phyloP scores from a whole-genome alignment of 176 grass and related monocot species.

The Eragrostis nindensis region DNA sequence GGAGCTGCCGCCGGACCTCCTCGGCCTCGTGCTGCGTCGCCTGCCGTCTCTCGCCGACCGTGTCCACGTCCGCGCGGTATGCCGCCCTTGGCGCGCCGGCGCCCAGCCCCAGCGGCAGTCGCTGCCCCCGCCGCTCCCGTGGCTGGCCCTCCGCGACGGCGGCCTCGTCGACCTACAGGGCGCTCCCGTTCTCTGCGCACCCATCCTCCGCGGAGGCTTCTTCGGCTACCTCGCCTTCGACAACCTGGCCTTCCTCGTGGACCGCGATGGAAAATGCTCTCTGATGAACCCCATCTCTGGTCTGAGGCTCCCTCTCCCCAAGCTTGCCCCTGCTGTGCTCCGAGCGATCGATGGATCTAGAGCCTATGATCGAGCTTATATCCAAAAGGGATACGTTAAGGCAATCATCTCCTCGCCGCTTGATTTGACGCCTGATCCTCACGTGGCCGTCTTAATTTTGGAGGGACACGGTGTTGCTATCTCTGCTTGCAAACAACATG shows the following conservation, averaged over 20 bases:
- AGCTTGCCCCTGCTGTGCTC: background rate
- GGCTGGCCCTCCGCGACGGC: no score
- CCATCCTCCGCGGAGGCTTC: background rate
- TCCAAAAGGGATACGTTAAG: no score
- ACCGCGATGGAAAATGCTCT: background rate
- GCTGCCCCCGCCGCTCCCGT: no score
- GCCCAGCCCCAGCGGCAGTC: no score
- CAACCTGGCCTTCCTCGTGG: background rate
- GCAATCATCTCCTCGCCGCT: background rate
- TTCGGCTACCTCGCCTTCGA: background rate
- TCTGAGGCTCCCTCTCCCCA: background rate
- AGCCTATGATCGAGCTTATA: no score
- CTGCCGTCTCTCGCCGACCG: constrained; percentile 13
- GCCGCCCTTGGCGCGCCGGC: background rate
- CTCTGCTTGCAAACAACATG: background rate
- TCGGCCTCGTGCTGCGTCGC: background rate
- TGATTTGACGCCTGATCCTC: background rate
- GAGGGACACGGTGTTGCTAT: background rate
- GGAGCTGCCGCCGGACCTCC: constrained; percentile 25
- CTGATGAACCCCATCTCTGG: background rate
- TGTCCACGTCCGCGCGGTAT: background rate
- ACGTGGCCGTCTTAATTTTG: background rate
- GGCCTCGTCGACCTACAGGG: no score
- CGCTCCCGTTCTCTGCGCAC: background rate
- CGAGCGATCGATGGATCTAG: background rate